Conservation (phyloP, 116 monocot genomes). For the Zostera marina region DNA sequence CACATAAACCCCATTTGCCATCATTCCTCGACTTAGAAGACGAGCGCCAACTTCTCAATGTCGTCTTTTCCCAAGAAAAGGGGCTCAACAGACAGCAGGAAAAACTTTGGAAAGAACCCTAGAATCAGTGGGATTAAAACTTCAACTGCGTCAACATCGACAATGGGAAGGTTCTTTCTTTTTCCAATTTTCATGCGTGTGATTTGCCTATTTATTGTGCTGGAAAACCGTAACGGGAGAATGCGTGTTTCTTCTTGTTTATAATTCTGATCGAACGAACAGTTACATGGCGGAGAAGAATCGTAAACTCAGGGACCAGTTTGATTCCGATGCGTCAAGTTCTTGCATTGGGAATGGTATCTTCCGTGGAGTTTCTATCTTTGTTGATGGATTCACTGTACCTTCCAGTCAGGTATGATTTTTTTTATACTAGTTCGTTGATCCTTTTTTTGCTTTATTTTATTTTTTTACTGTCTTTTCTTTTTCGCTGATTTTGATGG, state of each 20-base stretch:
- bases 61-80: neutral
- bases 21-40: neutral
- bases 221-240: neutral
- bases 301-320: conserved; percentile 74
- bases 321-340: conserved; percentile 40
- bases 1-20: neutral
- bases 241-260: neutral
- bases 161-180: conserved; percentile 9
- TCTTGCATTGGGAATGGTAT: conserved; percentile 36
- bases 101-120: neutral
- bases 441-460: too few species aligned
- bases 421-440: neutral
- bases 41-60: neutral
- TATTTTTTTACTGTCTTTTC: neutral
- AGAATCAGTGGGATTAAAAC: neutral
- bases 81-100: conserved; percentile 1
- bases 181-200: neutral
- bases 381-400: conserved; percentile 76
- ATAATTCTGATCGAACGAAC: conserved; percentile 8
- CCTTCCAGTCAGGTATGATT: conserved; percentile 65
- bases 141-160: neutral
- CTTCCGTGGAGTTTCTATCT: conserved; percentile 82
- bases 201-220: neutral
- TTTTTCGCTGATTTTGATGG: neutral
- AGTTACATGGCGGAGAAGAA: conserved; percentile 93